Evolutionary conservation across 2,329 filamentous ascomycete species (phyloP).

Genomic region (Alternaria novae-zelandiae): DNA sequence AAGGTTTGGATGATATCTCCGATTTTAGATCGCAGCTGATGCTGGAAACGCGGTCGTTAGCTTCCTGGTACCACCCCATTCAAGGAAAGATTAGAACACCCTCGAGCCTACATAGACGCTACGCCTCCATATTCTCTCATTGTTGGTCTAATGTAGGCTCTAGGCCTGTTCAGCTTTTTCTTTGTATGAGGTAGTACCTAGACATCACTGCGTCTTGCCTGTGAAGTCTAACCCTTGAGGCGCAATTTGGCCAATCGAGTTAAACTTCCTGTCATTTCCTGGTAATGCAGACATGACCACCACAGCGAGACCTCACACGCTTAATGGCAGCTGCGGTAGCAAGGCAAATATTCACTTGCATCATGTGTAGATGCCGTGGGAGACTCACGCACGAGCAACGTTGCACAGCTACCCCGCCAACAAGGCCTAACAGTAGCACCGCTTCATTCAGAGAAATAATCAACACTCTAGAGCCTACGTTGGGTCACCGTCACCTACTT

Average conservation of each 20-base stretch:
- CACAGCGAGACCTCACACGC: conserved; percentile 19
- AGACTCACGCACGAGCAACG: background rate
- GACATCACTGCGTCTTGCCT: background rate
- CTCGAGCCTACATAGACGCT: no score
- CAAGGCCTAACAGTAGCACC: background rate
- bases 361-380: background rate
- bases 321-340: conserved; percentile 28
- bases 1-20: background rate
- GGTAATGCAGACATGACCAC: background rate
- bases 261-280: conserved; percentile 8
- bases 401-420: background rate
- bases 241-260: conserved; percentile 14
- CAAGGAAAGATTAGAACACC: background rate
- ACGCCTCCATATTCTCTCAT: no score
- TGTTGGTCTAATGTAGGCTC: no score
- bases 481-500: background rate
- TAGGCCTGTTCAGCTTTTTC: no score
- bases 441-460: background rate
- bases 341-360: conserved; percentile 19
- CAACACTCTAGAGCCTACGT: background rate
- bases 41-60: conserved; percentile 2
- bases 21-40: background rate
- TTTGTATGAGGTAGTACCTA: no score
- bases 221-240: conserved; percentile 2
- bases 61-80: background rate